Base-by-base conservation (phyloP, 2,329 filamentous ascomycete species). In the Diplodia sapinea region DNA sequence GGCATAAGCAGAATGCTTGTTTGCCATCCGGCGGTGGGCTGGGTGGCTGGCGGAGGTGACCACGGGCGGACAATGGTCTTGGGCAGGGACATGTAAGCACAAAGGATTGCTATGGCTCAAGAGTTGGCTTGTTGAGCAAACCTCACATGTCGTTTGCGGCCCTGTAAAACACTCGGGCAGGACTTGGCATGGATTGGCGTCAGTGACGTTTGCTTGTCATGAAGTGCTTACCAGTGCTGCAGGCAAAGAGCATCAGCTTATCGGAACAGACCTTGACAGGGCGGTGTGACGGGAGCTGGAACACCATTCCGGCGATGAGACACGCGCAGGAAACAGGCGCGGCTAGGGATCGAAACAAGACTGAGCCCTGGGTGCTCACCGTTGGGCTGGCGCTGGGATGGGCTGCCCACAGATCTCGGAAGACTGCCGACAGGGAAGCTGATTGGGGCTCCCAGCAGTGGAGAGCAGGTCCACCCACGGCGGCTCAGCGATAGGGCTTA, bases 401-500 rank as follows among this genome's bases (percentile, higher is more conserved):
- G 8, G 23, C 36, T 4, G 33, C 33, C 33, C 40, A n/a, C 40
- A 63, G 43, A 38, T 63, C 47, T 51, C 59, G 59, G 59, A 51
- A 63, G 43, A 26, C 23, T 15, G 57, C 57, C 57, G 40, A 61
- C 29, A 61, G 26, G 43, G 43, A 47, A 33, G 57, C n/a, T 12
- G 40, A 49, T 15, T 61, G 23, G 17, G 59, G 17, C 40, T 17
- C 13, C 29, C 59, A 47, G 43, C 40, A 20, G 57, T 50, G 57
- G 57, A 61, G 57, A 61, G 40, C 57, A 49, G 40, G 40, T 61
- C 40, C 56, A 61, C 56, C 20, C 17, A 17, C 6, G 20, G 51
- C 51, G 12, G 23, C 23, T 9, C 51, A 31, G 38, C 55, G 56
- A 38, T 63, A 63, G 47, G 59, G 59, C 59, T 63, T 63, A 63